Conservation (phyloP, 495 filamentous ascomycete species). For the Corynascus novoguineensis region DNA sequence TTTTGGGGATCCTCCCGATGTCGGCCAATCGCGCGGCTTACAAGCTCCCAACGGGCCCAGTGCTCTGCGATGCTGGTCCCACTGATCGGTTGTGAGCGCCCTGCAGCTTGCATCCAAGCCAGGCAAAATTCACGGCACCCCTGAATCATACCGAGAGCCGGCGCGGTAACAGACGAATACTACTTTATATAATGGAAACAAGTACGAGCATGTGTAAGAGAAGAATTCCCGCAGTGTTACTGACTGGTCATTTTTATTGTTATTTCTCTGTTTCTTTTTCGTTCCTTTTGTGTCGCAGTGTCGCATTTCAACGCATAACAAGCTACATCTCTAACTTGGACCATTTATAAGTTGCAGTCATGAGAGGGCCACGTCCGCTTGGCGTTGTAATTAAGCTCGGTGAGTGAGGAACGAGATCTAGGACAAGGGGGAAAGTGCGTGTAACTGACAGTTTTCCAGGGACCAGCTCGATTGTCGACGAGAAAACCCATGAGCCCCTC, state of each 20-base stretch:
- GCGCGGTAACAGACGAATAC: no score
- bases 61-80: background rate
- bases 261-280: background rate
- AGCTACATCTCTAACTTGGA: no score
- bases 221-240: conserved; percentile 11
- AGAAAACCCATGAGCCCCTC: conserved; percentile 94
- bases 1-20: conserved; percentile 17
- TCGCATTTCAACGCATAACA: no score
- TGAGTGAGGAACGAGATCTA: conserved; percentile 39
- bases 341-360: conserved; percentile 37
- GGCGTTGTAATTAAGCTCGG: conserved; percentile 93
- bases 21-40: conserved; percentile 18
- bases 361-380: conserved; percentile 50
- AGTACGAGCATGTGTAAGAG: conserved; percentile 23
- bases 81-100: conserved; percentile 13
- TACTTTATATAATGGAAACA: conserved; percentile 26
- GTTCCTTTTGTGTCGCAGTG: background rate
- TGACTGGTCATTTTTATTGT: background rate
- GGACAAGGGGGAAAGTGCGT: background rate
- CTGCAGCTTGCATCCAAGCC: conserved; percentile 14
- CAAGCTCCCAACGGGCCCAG: conserved; percentile 1
- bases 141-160: conserved; percentile 1
- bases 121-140: conserved; percentile 13
- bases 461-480: conserved; percentile 95
- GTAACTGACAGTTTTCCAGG: conserved; percentile 47